phyloP scores from a whole-genome alignment of 805 yeast species.

The Saturnispora serradocipensis region DNA sequence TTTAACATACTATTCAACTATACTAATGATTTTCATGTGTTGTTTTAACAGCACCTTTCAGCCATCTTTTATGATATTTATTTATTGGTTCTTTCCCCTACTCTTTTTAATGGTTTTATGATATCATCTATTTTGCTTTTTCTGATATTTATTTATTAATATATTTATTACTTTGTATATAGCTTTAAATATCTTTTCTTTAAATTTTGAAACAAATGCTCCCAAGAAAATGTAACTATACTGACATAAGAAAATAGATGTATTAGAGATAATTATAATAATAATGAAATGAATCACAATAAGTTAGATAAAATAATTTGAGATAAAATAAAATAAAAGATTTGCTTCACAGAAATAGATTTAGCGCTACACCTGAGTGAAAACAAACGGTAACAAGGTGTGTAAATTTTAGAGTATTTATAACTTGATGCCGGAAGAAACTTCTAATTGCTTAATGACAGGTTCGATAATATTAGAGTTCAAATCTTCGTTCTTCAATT shows the following conservation, averaged over 20 bases:
- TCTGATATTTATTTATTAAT: no score
- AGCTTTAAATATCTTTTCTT: not conserved
- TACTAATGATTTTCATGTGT: not conserved
- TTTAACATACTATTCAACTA: not conserved
- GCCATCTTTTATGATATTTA: not conserved
- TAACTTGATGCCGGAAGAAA: conserved; percentile 53
- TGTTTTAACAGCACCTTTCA: not conserved
- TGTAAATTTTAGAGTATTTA: conserved; percentile 10
- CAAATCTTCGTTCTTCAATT: conserved; percentile 51
- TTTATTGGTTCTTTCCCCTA: not conserved
- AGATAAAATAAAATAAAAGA: not conserved
- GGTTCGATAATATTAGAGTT: conserved; percentile 62
- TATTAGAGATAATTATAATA: not conserved
- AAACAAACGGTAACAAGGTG: conserved; percentile 1
- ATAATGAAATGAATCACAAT: not conserved
- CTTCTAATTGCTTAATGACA: conserved; percentile 51
- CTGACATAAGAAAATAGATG: not conserved
- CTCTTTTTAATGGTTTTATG: not conserved
- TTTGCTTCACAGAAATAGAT: not conserved
- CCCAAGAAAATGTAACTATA: no score
- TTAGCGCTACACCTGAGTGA: not conserved
- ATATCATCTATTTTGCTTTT: not conserved
- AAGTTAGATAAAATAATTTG: not conserved
- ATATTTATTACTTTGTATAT: not conserved
- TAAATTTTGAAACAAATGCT: not conserved